Percentiles rank a stretch among this genome's conserved stretches.
phyloP scores from a whole-genome alignment of 2,329 filamentous ascomycete genomes.

The Colletotrichum coccodes region DNA sequence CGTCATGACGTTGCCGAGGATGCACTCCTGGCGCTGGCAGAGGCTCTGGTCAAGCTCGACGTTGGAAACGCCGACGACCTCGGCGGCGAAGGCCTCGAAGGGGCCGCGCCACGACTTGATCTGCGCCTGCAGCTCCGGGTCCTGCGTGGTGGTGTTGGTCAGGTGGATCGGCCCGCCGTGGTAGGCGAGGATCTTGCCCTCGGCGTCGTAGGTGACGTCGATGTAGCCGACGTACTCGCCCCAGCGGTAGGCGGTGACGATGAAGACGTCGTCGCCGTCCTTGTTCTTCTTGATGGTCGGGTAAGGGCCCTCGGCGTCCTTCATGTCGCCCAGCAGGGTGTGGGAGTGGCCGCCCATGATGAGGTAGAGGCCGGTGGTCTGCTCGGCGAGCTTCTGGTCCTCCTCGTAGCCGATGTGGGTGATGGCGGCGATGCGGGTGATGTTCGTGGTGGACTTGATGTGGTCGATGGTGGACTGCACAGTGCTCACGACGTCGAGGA shows the following conservation, averaged over 20 bases:
- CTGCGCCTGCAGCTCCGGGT: constrained; percentile 65
- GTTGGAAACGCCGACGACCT: constrained; percentile 65
- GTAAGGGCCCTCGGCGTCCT: constrained; percentile 68
- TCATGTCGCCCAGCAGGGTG: constrained; percentile 69
- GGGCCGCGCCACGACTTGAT: constrained; percentile 68
- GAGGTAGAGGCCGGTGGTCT: constrained; percentile 72
- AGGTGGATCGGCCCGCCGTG: constrained; percentile 72
- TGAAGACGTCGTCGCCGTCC: constrained; percentile 73
- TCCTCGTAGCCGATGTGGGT: constrained; percentile 75
- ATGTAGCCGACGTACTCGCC: constrained; percentile 76
- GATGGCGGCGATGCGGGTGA: constrained; percentile 72
- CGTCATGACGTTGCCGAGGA: constrained; percentile 64
- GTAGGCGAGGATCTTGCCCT: constrained; percentile 71
- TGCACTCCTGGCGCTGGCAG: constrained; percentile 68
- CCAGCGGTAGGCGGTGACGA: constrained; percentile 76
- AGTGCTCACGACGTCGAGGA: constrained; percentile 65
- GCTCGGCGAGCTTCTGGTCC: constrained; percentile 68
- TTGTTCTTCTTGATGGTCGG: constrained; percentile 71
- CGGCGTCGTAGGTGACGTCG: constrained; percentile 69
- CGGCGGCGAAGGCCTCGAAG: constrained; percentile 68
- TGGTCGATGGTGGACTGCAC: constrained; percentile 71
- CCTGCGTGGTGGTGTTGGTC: constrained; percentile 68
- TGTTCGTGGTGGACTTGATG: constrained; percentile 69
- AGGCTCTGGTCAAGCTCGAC: constrained; percentile 67
- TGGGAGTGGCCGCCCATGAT: constrained; percentile 73